Evolutionary conservation across 306 rosid species (phyloP), one percentile per base, ranked within the genome.

Genomic region (Quercus agrifolia): DNA sequence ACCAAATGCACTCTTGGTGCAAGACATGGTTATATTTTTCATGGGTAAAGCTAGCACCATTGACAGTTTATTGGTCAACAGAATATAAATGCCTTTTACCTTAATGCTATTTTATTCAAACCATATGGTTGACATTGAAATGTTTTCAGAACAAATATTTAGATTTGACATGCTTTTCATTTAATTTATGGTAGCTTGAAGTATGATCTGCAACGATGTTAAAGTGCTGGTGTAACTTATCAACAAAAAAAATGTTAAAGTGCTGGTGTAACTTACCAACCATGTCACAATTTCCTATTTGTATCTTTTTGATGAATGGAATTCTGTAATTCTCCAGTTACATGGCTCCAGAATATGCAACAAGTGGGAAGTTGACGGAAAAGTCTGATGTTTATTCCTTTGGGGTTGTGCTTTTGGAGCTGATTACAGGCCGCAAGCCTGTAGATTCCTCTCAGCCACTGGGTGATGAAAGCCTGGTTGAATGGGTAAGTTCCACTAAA

Each of bases 271-370:
- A 72, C 23, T 23, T 23, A 23, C 23, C 23, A 23, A 63, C 35
- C 21, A 21, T 64, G 46, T 62, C 63, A 17, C 51, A 44, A 51
- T 70, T 79, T 78, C 19, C 27, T 52, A 38, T 61, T 56, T 27
- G 67, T 51, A 56, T 28, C 41, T 78, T 62, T 82, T 77, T 87
- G 71, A 85, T 75, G 73, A 83, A 78, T 54, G 58, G 20, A 56
- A 80, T 80, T 83, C 33, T 87, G 73, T 78, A 73, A 83, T 63
- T 79, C 75, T 68, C 4, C 89, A 93, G 98, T 84, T 96, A 96
- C 82, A 91, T 96, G 99, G 99, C 99, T 56, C 98, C 99, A 35
- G 99, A 96, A 83, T 96, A 96, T 74, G 99, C 99, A 12, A 93
- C 98, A 25, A 96, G 99, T 87, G 99, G 99, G 18, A 96, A 95